These are phyloP conservation scores for Pseudocohnilembus persalinus DNA, from an alignment of 169 alveolate species.

Conservation along the genomic window DNA sequence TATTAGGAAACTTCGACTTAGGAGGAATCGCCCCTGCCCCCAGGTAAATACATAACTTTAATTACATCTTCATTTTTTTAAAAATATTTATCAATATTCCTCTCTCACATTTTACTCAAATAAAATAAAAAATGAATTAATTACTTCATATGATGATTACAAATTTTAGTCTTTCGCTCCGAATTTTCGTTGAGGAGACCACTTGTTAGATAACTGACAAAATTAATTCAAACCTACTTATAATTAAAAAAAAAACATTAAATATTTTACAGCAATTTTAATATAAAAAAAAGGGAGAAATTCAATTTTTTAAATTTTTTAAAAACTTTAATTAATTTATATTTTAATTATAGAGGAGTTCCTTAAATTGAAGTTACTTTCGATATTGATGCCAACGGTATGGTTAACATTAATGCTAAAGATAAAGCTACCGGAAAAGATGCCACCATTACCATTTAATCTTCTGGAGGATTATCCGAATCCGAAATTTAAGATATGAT, in stretches of 20 bases:
- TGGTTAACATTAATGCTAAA: conserved; percentile 96
- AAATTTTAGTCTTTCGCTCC: neutral
- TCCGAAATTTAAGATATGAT: conserved; percentile 96
- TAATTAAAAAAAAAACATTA: too few relatives aligned
- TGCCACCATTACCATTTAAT: conserved; percentile 95
- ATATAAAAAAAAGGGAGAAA: too few relatives aligned
- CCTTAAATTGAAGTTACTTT: conserved; percentile 95
- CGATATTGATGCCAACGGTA: conserved; percentile 98
- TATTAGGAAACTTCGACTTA: conserved; percentile 97
- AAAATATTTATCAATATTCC: neutral
- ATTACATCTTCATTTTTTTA: too few relatives aligned
- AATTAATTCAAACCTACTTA: too few relatives aligned
- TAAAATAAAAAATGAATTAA: too few relatives aligned
- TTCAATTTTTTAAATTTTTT: neutral
- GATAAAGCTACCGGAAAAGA: conserved; percentile 97
- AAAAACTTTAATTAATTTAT: too few relatives aligned
- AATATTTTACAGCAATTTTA: neutral
- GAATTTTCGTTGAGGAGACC: too few relatives aligned
- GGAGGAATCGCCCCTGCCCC: conserved; percentile 99
- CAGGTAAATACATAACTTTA: conserved; percentile 88
- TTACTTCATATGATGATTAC: neutral
- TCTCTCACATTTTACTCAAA: too few relatives aligned
- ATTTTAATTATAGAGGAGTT: conserved; percentile 41
- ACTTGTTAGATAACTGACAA: too few relatives aligned
- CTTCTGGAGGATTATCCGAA: conserved; percentile 96